Base-by-base conservation (phyloP, 2,329 filamentous ascomycete species). In the Trichoderma atroviride region DNA sequence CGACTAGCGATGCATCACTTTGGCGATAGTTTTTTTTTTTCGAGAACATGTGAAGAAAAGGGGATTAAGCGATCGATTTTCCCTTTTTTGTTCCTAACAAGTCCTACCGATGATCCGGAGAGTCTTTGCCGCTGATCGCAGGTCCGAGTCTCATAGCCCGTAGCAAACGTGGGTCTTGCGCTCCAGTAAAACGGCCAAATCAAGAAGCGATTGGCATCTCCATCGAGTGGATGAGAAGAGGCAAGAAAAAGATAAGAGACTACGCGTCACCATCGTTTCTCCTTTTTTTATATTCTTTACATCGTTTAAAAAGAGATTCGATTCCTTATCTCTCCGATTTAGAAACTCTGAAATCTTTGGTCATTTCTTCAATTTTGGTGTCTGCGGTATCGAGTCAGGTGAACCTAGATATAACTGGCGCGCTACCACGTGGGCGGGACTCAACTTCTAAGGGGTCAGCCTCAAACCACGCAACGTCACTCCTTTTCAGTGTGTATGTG, bases 361-460 rank as follows among this genome's bases (percentile, higher is more conserved):
- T 43, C 19, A n/a, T 56, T 33, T 29, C 19, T 27, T 58, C 63
- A 43, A 19, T 10, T 19, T 4, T 29, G 19, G 22, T 16, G 27
- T 64, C 63, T 50, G 19, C 53, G 19, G 24, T 14, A 47, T 58
- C 16, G 52, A 57, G 37, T 43, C 35, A 57, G 50, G 61, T 35
- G 33, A 35, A 22, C 24, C 33, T 13, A 27, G 50, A 14, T n/a
- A 9, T 50, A n/a, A 16, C 19, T 50, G 35, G 37, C 53, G 27
- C 53, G 33, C 24, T 19, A 43, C 27, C 63, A 66, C 63, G 63
- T 66, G 63, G 63, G 63, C 63, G 63, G 43, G 63, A 22, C 40
- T 24, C 27, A 57, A 47, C 27, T 27, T 66, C 27, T 58, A 35
- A 66, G 63, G 53, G 63, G 63, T 6, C 40, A 33, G 27, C 9